These are phyloP conservation scores for Diaporthe amygdali DNA, from an alignment of 2,329 filamentous ascomycete genomes.

Conservation along the genomic window DNA sequence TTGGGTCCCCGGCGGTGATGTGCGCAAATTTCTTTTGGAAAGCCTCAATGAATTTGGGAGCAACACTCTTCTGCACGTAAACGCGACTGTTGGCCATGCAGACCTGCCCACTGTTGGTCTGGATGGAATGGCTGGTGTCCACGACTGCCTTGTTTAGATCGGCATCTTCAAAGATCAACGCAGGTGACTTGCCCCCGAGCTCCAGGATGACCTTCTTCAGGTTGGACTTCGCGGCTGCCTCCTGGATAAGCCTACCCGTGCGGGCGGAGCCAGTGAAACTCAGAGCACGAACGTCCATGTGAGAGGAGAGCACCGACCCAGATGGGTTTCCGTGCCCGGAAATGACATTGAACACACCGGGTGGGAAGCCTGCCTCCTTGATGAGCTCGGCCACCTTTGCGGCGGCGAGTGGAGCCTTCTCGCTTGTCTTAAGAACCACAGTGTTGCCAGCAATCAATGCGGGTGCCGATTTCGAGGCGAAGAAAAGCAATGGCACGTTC, in stretches of 20 bases:
- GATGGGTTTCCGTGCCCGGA: slow-evolving; percentile 72
- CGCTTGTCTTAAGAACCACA: slow-evolving; percentile 58
- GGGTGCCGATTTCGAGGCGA: slow-evolving; percentile 53
- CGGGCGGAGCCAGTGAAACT: slow-evolving; percentile 78
- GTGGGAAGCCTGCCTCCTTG: slow-evolving; percentile 74
- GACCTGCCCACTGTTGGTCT: slow-evolving; percentile 61
- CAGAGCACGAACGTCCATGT: slow-evolving; percentile 73
- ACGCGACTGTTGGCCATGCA: slow-evolving; percentile 65
- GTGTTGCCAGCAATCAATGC: slow-evolving; percentile 55
- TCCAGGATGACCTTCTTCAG: slow-evolving; percentile 71
- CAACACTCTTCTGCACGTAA: slow-evolving; percentile 60
- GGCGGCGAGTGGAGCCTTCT: slow-evolving; percentile 57
- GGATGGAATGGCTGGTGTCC: slow-evolving; percentile 48
- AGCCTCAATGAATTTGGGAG: slow-evolving; percentile 60
- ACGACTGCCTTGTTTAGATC: slow-evolving; percentile 69
- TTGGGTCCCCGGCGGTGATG: slow-evolving; percentile 44
- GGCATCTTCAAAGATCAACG: slow-evolving; percentile 69
- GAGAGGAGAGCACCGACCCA: slow-evolving; percentile 69
- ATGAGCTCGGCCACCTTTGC: slow-evolving; percentile 56
- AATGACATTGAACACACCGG: slow-evolving; percentile 76
- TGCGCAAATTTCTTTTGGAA: slow-evolving; percentile 56
- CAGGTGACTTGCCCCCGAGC: slow-evolving; percentile 71
- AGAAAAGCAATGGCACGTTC: slow-evolving; percentile 55
- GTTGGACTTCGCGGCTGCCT: slow-evolving; percentile 67
- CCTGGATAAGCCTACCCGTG: slow-evolving; percentile 76